Evolutionary conservation across 192 early-diverging fungal species (phyloP).

Genomic region (Coemansia sp.): DNA sequence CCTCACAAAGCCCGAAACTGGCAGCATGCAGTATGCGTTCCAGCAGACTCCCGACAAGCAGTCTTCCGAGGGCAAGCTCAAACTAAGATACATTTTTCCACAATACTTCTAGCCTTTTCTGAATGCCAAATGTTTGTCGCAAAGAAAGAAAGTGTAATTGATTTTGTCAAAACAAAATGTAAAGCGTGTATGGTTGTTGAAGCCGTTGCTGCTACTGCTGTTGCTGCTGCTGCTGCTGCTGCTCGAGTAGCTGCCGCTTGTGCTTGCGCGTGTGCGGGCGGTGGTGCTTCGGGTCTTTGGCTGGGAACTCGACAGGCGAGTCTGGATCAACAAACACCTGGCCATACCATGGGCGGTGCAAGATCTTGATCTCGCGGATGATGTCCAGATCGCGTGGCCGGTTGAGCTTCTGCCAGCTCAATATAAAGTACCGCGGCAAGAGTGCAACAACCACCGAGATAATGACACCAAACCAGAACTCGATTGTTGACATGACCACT

Average conservation of each 20-base stretch:
- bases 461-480: constrained; percentile 75
- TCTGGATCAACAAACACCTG: constrained; percentile 54
- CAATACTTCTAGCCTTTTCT: constrained; percentile 58
- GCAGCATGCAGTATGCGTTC: constrained; percentile 79
- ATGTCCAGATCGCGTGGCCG: constrained; percentile 66
- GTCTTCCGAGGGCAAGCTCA: constrained; percentile 64
- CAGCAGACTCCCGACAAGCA: constrained; percentile 81
- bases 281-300: constrained; percentile 24
- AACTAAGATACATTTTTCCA: constrained; percentile 83
- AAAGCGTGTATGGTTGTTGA: not conserved
- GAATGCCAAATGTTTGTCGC: not conserved
- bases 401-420: constrained; percentile 67
- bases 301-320: constrained; percentile 18
- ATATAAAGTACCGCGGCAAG: constrained; percentile 65
- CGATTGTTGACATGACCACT: constrained; percentile 61
- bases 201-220: not conserved
- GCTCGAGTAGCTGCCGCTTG: constrained; percentile 11
- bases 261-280: constrained; percentile 12
- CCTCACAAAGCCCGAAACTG: constrained; percentile 64
- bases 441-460: constrained; percentile 70
- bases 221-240: not conserved
- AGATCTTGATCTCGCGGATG: constrained; percentile 59
- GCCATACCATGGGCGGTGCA: constrained; percentile 56
- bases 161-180: not conserved
- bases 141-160: constrained; percentile 4